phyloP scores from a whole-genome alignment of 768 basidiomycete species.

The Mycena galopus region DNA sequence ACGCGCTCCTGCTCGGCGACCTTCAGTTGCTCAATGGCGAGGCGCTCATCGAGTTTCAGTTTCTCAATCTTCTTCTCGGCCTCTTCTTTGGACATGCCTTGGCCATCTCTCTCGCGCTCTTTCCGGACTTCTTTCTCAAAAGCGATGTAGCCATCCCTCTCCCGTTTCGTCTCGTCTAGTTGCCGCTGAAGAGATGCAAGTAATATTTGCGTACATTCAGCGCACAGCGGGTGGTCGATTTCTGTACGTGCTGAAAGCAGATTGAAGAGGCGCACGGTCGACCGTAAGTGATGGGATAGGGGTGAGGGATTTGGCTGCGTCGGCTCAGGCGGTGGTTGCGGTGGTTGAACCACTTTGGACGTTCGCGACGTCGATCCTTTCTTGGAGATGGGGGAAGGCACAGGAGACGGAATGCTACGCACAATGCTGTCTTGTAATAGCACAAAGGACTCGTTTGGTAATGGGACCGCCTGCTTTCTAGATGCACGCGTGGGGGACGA shows the following conservation, averaged over 20 bases:
- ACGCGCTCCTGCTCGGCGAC: slow-evolving; percentile 82
- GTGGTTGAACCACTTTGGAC: slow-evolving; percentile 43
- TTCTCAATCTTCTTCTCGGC: slow-evolving; percentile 80
- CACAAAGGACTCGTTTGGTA: slow-evolving; percentile 92
- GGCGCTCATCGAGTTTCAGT: slow-evolving; percentile 74
- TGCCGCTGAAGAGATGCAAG: slow-evolving; percentile 81
- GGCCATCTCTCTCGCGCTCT: slow-evolving; percentile 80
- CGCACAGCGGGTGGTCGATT: slow-evolving; percentile 94
- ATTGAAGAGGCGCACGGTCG: slow-evolving; percentile 81
- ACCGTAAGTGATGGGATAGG: slow-evolving; percentile 82
- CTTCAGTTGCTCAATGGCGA: slow-evolving; percentile 81
- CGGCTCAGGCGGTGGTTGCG: slow-evolving; percentile 55
- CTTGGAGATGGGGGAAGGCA: slow-evolving; percentile 59
- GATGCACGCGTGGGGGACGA: slow-evolving; percentile 66
- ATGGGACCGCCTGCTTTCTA: slow-evolving; percentile 68
- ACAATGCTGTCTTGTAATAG: slow-evolving; percentile 88
- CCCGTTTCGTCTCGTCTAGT: slow-evolving; percentile 91
- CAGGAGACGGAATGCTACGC: slow-evolving; percentile 72
- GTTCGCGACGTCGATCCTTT: slow-evolving; percentile 56
- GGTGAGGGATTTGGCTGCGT: slow-evolving; percentile 77
- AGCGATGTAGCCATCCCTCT: slow-evolving; percentile 92
- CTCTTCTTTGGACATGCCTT: slow-evolving; percentile 71
- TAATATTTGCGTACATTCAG: slow-evolving; percentile 91
- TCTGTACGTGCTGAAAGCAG: slow-evolving; percentile 82
- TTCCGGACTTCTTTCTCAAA: slow-evolving; percentile 91